Evolutionary conservation across 257 asterid species (phyloP).

Genomic region (Solanum bulbocastanum): DNA sequence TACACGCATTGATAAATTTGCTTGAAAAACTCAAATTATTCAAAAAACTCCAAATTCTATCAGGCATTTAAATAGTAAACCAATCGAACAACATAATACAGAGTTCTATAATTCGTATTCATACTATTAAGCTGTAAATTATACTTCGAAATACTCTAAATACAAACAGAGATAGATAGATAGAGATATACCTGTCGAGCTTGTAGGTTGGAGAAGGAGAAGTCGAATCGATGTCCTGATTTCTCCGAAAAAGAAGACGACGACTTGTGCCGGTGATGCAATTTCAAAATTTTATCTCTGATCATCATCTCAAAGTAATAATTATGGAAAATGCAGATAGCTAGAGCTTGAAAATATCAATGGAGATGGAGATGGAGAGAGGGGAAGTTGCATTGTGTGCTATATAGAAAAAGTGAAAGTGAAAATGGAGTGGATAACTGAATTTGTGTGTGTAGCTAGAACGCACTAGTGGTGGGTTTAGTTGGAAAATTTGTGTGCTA

Average conservation of each 20-base stretch:
- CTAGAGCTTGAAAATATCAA: background rate
- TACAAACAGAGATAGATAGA: background rate
- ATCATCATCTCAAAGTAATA: constrained; percentile 8
- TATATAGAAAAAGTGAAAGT: background rate
- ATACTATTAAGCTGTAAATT: background rate
- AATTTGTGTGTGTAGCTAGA: background rate
- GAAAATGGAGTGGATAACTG: background rate
- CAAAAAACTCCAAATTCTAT: background rate
- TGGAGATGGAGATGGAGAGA: background rate
- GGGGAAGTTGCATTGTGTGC: background rate
- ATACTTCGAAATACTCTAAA: background rate
- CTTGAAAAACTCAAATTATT: background rate
- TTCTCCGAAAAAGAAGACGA: constrained; percentile 13
- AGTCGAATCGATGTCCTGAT: constrained; percentile 26
- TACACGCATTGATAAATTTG: background rate
- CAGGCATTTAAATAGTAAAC: background rate
- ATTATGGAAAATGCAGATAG: background rate
- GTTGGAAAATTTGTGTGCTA: background rate
- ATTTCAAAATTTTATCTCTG: constrained; percentile 32
- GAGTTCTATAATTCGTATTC: background rate
- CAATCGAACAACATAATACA: background rate
- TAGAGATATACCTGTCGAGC: constrained; percentile 15
- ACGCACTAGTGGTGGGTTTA: background rate
- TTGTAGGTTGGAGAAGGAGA: constrained; percentile 29
- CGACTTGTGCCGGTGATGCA: constrained; percentile 24